These are phyloP conservation scores for Dujonia santamariae DNA, from an alignment of 1,139 yeast species.

Conservation along the genomic window DNA sequence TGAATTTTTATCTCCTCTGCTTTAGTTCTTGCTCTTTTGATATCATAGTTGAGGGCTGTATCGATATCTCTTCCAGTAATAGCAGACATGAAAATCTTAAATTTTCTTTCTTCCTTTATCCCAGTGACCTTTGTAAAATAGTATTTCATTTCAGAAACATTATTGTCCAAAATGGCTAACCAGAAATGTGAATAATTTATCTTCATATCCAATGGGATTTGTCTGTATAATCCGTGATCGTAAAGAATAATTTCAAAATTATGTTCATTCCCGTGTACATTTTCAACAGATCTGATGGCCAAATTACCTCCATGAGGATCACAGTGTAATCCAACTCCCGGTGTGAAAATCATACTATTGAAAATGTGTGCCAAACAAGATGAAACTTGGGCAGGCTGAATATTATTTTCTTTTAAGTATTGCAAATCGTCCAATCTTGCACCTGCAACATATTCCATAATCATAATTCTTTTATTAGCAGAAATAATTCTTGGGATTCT, in stretches of 20 bases:
- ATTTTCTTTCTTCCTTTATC: constrained; percentile 69
- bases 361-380: constrained; percentile 85
- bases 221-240: constrained; percentile 92
- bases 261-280: constrained; percentile 41
- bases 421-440: constrained; percentile 75
- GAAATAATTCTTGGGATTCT: constrained; percentile 71
- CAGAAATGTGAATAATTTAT: constrained; percentile 88
- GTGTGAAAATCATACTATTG: constrained; percentile 93
- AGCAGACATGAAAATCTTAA: constrained; percentile 85
- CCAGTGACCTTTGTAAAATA: constrained; percentile 82
- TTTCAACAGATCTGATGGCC: constrained; percentile 59
- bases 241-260: constrained; percentile 90
- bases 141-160: constrained; percentile 60
- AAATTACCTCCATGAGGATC: constrained; percentile 98
- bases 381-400: constrained; percentile 76
- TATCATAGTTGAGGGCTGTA: constrained; percentile 42
- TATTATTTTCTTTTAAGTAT: constrained; percentile 59
- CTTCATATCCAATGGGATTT: constrained; percentile 74
- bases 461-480: constrained; percentile 67
- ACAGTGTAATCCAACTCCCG: constrained; percentile 89
- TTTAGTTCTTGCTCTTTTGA: constrained; percentile 50
- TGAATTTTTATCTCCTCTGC: constrained; percentile 69
- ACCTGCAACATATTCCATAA: constrained; percentile 88
- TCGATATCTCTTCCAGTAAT: constrained; percentile 77
- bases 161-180: constrained; percentile 79